These are phyloP conservation scores for Kalmusia sp. DNA, from an alignment of 2,329 filamentous ascomycete species.

Conservation along the genomic window DNA sequence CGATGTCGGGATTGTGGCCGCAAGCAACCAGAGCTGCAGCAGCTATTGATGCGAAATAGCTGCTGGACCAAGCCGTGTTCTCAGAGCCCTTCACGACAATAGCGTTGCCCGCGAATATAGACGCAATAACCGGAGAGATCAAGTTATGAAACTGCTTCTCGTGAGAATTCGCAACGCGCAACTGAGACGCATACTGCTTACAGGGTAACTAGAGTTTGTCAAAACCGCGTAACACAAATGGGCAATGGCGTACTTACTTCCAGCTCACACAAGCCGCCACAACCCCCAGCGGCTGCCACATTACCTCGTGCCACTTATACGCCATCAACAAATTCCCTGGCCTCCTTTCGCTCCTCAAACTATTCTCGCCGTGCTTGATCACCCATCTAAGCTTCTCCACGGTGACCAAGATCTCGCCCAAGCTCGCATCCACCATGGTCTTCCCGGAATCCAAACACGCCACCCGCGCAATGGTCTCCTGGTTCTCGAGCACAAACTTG, in stretches of 20 bases:
- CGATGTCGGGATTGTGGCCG: slow-evolving; percentile 79
- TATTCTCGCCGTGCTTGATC: slow-evolving; percentile 84
- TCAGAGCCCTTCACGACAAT: slow-evolving; percentile 95
- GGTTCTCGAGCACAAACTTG: slow-evolving; percentile 84
- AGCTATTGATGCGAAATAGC: slow-evolving; percentile 81
- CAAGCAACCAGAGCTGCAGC: slow-evolving; percentile 81
- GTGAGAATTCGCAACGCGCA: slow-evolving; percentile 35
- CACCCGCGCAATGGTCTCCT: slow-evolving; percentile 82
- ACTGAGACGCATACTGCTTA: slow-evolving; percentile 27
- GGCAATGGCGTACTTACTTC: slow-evolving; percentile 70
- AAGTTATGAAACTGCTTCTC: slow-evolving; percentile 83
- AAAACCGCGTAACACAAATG: slow-evolving; percentile 4
- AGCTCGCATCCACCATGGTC: slow-evolving; percentile 90
- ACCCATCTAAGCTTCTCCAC: slow-evolving; percentile 96
- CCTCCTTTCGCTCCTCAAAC: slow-evolving; percentile 72
- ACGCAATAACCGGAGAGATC: slow-evolving; percentile 86
- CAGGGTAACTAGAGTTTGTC: slow-evolving; percentile 48
- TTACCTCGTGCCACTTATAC: slow-evolving; percentile 91
- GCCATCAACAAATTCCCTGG: slow-evolving; percentile 93
- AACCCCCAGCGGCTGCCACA: slow-evolving; percentile 91
- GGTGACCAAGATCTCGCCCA: slow-evolving; percentile 94
- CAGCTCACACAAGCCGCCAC: slow-evolving; percentile 92
- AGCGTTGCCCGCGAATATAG: slow-evolving; percentile 88
- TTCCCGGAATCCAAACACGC: slow-evolving; percentile 95
- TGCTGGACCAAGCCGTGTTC: slow-evolving; percentile 90